Percentiles rank a stretch among this genome's conserved stretches.
phyloP scores from a whole-genome alignment of 2,329 filamentous ascomycete genomes.

The Fusarium sublunatum region DNA sequence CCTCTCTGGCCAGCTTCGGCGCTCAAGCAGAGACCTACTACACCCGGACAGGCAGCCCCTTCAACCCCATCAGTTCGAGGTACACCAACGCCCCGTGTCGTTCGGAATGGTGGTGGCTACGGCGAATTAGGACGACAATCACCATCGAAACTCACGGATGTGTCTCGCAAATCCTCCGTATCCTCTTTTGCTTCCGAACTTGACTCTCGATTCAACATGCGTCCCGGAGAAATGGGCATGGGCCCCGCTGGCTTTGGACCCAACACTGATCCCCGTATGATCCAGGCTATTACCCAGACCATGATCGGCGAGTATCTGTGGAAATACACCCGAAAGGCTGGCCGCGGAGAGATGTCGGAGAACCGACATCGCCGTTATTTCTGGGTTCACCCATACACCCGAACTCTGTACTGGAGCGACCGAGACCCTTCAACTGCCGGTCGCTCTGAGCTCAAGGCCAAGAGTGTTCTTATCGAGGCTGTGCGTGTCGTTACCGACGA shows the following conservation, averaged over 20 bases:
- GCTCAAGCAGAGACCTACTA: constrained; percentile 66
- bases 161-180: constrained; percentile 76
- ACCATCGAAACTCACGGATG: constrained; percentile 53
- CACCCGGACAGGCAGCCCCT: constrained; percentile 64
- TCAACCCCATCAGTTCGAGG: constrained; percentile 63
- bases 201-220: constrained; percentile 87
- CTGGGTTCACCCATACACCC: constrained; percentile 98
- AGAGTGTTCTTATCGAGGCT: constrained; percentile 94
- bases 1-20: constrained; percentile 86
- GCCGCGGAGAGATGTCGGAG: constrained; percentile 87
- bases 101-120: constrained; percentile 59
- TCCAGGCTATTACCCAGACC: constrained; percentile 97
- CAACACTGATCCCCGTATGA: constrained; percentile 94
- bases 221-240: constrained; percentile 65
- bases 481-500: constrained; percentile 93
- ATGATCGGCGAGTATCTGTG: constrained; percentile 99
- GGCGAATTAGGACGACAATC: constrained; percentile 62
- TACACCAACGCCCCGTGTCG: constrained; percentile 67
- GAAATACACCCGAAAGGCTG: constrained; percentile 97
- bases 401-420: constrained; percentile 96
- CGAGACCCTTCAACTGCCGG: constrained; percentile 83
- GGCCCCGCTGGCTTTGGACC: constrained; percentile 70
- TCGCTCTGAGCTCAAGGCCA: constrained; percentile 78
- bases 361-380: constrained; percentile 96
- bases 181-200: constrained; percentile 96